These are phyloP conservation scores for Leptographium flavum DNA, from an alignment of 2,329 filamentous ascomycete species.

Conservation along the genomic window DNA sequence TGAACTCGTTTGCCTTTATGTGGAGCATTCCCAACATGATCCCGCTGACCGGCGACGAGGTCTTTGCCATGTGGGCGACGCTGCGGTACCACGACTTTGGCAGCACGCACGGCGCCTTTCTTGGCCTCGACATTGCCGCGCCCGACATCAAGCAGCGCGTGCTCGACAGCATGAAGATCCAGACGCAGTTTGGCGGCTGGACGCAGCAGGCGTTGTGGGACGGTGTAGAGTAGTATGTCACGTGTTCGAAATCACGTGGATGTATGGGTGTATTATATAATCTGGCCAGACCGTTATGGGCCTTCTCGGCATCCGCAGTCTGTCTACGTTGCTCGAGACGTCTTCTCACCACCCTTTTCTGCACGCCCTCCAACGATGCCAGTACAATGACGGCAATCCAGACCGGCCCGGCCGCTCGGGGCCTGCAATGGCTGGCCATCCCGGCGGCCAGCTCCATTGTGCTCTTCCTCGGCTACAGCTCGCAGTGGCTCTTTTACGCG, in stretches of 20 bases:
- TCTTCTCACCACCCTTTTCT: background rate
- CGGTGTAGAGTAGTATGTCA: background rate
- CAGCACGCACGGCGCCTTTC: slow-evolving; percentile 54
- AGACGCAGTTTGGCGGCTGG: slow-evolving; percentile 39
- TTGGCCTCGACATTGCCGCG: slow-evolving; percentile 45
- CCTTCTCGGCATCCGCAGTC: too few species aligned
- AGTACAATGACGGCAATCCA: slow-evolving; percentile 10
- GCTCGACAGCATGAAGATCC: slow-evolving; percentile 64
- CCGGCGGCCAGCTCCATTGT: slow-evolving; percentile 54
- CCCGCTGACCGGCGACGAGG: slow-evolving; percentile 48
- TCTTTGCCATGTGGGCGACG: slow-evolving; percentile 56
- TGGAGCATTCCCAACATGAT: slow-evolving; percentile 68
- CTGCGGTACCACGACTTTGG: slow-evolving; percentile 47
- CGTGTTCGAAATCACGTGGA: background rate
- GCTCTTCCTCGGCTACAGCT: slow-evolving; percentile 54
- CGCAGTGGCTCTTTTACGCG: slow-evolving; percentile 55
- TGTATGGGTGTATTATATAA: too few species aligned
- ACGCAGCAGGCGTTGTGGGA: slow-evolving; percentile 17
- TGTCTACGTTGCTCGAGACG: too few species aligned
- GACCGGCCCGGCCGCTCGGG: slow-evolving; percentile 24
- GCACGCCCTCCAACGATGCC: background rate
- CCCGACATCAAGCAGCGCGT: slow-evolving; percentile 47
- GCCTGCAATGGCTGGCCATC: slow-evolving; percentile 46
- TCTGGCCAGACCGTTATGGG: too few species aligned
- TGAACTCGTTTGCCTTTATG: slow-evolving; percentile 54